Evolutionary conservation across 352 stramenopile species (phyloP).

Genomic region (Globisporangium polare): DNA sequence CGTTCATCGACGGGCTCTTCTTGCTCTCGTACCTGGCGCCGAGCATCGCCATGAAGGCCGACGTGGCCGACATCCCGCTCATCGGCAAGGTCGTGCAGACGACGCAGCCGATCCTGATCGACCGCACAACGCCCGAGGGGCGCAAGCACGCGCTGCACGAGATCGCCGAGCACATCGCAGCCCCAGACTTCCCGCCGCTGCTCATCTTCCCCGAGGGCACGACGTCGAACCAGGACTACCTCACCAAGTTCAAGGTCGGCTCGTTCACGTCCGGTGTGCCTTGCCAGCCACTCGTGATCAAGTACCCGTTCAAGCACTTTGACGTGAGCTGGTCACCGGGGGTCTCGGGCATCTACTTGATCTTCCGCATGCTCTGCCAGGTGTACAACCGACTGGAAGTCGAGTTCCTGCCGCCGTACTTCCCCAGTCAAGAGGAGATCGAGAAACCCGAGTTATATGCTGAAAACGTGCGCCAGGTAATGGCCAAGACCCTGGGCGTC

Average conservation of each 20-base stretch:
- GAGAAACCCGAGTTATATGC: constrained; percentile 48
- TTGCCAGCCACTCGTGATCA: constrained; percentile 55
- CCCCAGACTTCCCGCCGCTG: constrained; percentile 42
- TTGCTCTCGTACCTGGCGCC: constrained; percentile 45
- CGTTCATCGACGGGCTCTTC: constrained; percentile 67
- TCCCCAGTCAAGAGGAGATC: constrained; percentile 36
- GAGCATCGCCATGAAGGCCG: constrained; percentile 74
- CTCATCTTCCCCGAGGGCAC: constrained; percentile 73
- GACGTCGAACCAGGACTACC: constrained; percentile 62
- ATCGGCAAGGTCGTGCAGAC: constrained; percentile 54
- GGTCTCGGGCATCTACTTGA: constrained; percentile 48
- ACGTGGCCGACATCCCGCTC: constrained; percentile 52
- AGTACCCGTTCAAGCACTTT: constrained; percentile 69
- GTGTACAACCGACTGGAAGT: constrained; percentile 66
- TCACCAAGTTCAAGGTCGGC: constrained; percentile 76
- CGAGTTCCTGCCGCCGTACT: constrained; percentile 52
- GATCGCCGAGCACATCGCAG: constrained; percentile 50
- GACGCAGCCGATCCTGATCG: constrained; percentile 62
- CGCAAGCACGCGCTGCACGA: constrained; percentile 56
- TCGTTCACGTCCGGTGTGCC: constrained; percentile 58
- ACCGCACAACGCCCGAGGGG: constrained; percentile 41
- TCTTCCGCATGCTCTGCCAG: constrained; percentile 63
- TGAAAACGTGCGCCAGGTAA: constrained; percentile 50
- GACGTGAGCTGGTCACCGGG: constrained; percentile 67
- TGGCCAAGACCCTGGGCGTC: constrained; percentile 44